A percentile compares a stretch with the other conserved stretches of the same genome.
Evolutionary conservation across 164 flowering plant genomes (phyloP).

Genomic region (Sedum album): DNA sequence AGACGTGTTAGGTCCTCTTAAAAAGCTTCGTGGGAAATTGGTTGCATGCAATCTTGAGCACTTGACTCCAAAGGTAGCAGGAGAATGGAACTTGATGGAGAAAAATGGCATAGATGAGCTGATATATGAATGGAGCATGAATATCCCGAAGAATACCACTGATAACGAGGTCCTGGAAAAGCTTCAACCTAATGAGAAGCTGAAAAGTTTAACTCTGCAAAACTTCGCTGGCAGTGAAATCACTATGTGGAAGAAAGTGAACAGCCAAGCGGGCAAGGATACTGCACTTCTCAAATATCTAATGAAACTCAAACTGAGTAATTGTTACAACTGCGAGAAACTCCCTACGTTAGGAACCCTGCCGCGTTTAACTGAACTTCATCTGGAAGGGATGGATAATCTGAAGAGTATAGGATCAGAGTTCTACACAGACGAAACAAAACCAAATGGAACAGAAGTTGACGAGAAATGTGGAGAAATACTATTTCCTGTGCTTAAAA

Average conservation of each 20-base stretch:
- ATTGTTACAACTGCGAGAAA: background rate
- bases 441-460: background rate
- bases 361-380: conserved; percentile 11
- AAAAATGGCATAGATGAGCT: conserved; percentile 9
- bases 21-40: conserved; percentile 1
- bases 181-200: conserved; percentile 3
- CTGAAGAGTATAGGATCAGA: conserved; percentile 13
- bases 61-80: conserved; percentile 10
- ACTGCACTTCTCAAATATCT: background rate
- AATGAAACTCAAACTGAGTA: background rate
- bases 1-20: conserved; percentile 4
- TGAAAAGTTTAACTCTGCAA: conserved; percentile 6
- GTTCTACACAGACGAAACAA: background rate
- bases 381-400: background rate
- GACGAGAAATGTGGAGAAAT: background rate
- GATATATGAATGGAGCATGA: background rate
- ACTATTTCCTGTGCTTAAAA: conserved; percentile 15
- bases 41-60: background rate
- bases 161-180: conserved; percentile 10
- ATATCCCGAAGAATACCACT: too few relatives aligned
- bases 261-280: too few relatives aligned
- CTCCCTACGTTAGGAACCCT: conserved; percentile 18
- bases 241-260: conserved; percentile 10
- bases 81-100: background rate
- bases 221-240: background rate